Base-by-base conservation (phyloP, 495 filamentous ascomycete species). In the Hypoxylon lenormandii region DNA sequence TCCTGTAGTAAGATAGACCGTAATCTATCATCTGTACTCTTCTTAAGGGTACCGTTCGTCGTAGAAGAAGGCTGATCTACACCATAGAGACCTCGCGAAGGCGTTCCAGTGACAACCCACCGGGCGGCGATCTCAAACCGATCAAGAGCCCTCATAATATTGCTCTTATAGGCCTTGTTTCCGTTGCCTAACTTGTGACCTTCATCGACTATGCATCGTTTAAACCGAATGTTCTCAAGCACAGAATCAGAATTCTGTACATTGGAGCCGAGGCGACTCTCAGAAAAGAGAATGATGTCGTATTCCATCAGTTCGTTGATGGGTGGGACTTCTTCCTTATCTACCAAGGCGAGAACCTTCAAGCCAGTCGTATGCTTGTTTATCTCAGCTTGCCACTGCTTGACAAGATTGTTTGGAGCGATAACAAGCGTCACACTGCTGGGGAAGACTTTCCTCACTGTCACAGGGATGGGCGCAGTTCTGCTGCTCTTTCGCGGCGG, bases 101-200 rank as follows among this genome's bases (percentile, higher is more conserved):
- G 94, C 0, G 94, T 98, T 54, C 94, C 94, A 1, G 92, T 95
- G 3, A 97, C 91, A 13, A 97, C 85, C 94, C 94, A 98, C 18
- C 90, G 86, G 10, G 91, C 84, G 33, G 92, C 86, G 19, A 92
- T 84, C 28, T 86, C 83, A 5, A 98, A 81, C 48, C 84, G 82
- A 18, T 90, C 85, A 0, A 94, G 80, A 7, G 92, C 83, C 26
- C 84, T 81, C 37, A 90, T 85, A 37, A 93, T 82, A 46, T 91
- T 89, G 13, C 86, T 89, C 58, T 83, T 87, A 36, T 80, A 80
- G 12, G 84, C 85, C 15, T 80, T 76, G 4, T 84, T 81, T 0
- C 80, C 78, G 28, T 82, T 85, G 0, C 90, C 90, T 40, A 96
- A 87, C 42, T 85, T 89, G 73, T 97, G 93, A 0, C 94, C 94